phyloP scores from a whole-genome alignment of 108 stramenopile species.

The Nitzschia sp. region DNA sequence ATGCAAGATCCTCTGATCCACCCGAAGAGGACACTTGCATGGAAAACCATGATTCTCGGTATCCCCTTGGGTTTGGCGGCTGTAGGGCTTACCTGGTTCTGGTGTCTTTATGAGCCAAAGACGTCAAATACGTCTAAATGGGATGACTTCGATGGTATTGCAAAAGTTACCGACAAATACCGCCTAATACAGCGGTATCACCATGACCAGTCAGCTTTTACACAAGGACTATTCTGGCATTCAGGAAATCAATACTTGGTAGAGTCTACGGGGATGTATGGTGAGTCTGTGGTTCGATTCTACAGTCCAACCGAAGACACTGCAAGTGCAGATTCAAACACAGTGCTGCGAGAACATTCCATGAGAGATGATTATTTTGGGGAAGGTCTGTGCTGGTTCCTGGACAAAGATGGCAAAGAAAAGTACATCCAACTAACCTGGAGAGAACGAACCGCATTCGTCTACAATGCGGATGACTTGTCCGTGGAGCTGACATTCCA shows the following conservation, averaged over 20 bases:
- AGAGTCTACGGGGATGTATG: slow-evolving; percentile 68
- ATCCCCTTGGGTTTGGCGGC: too few species aligned
- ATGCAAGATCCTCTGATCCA: too few species aligned
- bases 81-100: too few species aligned
- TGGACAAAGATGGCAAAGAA: slow-evolving; percentile 35
- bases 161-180: slow-evolving; percentile 13
- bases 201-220: slow-evolving; percentile 63
- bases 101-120: too few species aligned
- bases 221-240: slow-evolving; percentile 62
- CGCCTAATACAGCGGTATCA: slow-evolving; percentile 23
- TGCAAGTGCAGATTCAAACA: neutral
- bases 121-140: neutral
- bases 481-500: slow-evolving; percentile 29
- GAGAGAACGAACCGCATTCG: slow-evolving; percentile 47
- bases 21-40: too few species aligned
- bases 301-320: slow-evolving; percentile 40
- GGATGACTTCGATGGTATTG: slow-evolving; percentile 9
- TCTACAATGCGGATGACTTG: slow-evolving; percentile 55
- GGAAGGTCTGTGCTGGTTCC: slow-evolving; percentile 64
- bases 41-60: too few species aligned
- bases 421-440: slow-evolving; percentile 75
- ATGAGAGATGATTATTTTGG: slow-evolving; percentile 60
- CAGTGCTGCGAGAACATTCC: neutral
- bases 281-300: slow-evolving; percentile 45
- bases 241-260: slow-evolving; percentile 24